phyloP scores from a whole-genome alignment of 257 asterid species.

The Ballota nigra region DNA sequence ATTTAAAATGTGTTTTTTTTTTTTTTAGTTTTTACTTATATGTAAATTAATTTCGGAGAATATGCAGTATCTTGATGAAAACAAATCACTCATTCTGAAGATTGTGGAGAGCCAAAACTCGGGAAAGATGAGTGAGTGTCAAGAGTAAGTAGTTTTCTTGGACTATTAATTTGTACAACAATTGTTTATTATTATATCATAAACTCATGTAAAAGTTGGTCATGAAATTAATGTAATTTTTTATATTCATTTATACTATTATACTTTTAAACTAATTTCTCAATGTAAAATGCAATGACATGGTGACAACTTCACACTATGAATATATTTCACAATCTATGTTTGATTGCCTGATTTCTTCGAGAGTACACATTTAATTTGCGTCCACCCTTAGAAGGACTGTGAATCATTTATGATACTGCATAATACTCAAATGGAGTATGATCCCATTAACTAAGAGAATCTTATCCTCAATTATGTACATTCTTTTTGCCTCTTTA shows the following conservation, averaged over 20 bases:
- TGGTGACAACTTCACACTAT: too few relatives aligned
- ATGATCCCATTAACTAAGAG: not conserved
- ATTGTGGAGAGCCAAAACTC: constrained; percentile 98
- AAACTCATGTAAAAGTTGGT: too few relatives aligned
- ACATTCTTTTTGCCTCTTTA: not conserved
- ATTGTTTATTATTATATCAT: too few relatives aligned
- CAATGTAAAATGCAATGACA: too few relatives aligned
- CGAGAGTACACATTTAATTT: too few relatives aligned
- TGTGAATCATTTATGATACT: not conserved
- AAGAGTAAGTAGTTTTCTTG: constrained; percentile 59
- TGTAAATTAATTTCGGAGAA: not conserved
- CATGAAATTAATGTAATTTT: too few relatives aligned
- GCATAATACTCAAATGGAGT: not conserved
- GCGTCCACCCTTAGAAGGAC: too few relatives aligned
- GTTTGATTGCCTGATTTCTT: too few relatives aligned
- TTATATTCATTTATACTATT: too few relatives aligned
- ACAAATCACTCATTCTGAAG: constrained; percentile 90
- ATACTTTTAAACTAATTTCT: too few relatives aligned
- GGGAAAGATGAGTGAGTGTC: constrained; percentile 85
- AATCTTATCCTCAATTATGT: not conserved
- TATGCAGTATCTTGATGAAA: constrained; percentile 89
- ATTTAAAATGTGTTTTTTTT: not conserved
- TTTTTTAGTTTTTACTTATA: not conserved
- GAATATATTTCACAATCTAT: too few relatives aligned
- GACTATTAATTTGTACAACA: too few relatives aligned